These are phyloP conservation scores for Epichloe typhina DNA, from an alignment of 2,329 filamentous ascomycete genomes.

Conservation along the genomic window DNA sequence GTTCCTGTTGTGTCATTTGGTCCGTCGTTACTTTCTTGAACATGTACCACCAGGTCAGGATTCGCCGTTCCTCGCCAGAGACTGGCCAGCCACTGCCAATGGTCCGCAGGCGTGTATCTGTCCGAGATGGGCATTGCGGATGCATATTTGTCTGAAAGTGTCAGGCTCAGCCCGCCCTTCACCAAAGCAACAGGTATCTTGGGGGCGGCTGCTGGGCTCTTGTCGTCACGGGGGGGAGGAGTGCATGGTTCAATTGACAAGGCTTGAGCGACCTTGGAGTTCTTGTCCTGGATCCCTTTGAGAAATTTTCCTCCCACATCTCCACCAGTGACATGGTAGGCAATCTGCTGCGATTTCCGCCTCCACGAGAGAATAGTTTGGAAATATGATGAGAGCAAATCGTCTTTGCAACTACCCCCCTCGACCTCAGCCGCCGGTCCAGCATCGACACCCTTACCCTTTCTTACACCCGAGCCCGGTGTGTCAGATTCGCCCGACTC, in stretches of 20 bases:
- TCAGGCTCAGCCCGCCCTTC: conserved; percentile 66
- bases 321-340: conserved; percentile 30
- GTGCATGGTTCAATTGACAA: conserved; percentile 4
- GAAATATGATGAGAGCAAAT: conserved; percentile 47
- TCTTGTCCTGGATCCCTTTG: conserved; percentile 3
- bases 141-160: conserved; percentile 63
- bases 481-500: neutral
- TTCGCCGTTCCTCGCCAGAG: conserved; percentile 80
- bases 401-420: conserved; percentile 13
- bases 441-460: neutral
- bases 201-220: conserved; percentile 4
- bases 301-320: neutral
- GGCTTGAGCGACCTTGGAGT: neutral
- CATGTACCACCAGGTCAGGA: conserved; percentile 66
- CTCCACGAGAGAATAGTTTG: conserved; percentile 57
- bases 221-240: conserved; percentile 3
- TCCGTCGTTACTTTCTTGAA: conserved; percentile 26
- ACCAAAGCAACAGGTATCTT: conserved; percentile 60
- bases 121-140: conserved; percentile 62
- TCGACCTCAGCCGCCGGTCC: neutral
- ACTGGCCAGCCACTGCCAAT: conserved; percentile 96
- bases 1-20: conserved; percentile 27
- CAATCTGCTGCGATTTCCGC: conserved; percentile 57
- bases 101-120: conserved; percentile 67
- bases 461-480: conserved; percentile 1